Evolutionary conservation across 1,284 basidiomycete genomes (phyloP), one percentile per base, ranked within the genome.

Genomic region (Cystobasidiaceae sp.): DNA sequence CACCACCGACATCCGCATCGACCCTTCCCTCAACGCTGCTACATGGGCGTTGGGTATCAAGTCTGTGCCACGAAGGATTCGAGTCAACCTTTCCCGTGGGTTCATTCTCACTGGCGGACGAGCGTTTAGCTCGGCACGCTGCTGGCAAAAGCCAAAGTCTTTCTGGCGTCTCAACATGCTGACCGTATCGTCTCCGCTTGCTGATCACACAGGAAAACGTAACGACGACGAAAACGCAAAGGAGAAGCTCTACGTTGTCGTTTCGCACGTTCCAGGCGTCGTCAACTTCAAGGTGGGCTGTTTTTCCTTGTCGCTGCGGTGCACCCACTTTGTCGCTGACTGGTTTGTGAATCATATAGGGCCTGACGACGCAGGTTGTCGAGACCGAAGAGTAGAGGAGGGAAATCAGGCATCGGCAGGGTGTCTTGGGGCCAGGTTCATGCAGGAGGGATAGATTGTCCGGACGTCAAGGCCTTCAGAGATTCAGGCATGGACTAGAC

Each of bases 141-240:
- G n/a, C n/a, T n/a, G n/a, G n/a, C n/a, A n/a, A n/a, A n/a, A n/a
- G n/a, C n/a, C n/a, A n/a, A n/a, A n/a, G n/a, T n/a, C n/a, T n/a
- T n/a, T n/a, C n/a, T n/a, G n/a, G n/a, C n/a, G n/a, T n/a, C n/a
- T 25, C 21, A 19, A n/a, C 7, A 49, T 25, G 37, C 43, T 55
- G 45, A 46, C 57, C n/a, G n/a, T n/a, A 11, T 28, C 23, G 25
- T n/a, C 33, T 17, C 30, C n/a, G 1, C 23, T 43, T 32, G 23
- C 25, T 21, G 39, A 9, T 37, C 30, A 27, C 45, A 69, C 68
- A 89, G 87, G 87, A 72, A 88, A 88, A 79, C 86, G 90, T 76
- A 93, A 93, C 78, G 92, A 96, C 79, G 91, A 93, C 75, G 92
- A 96, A 82, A 88, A 87, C 74, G 91, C 92, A 69, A 94, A 93